Percentiles rank a stretch among this genome's conserved stretches.
These are phyloP conservation scores for Phytopythium helicoides DNA, from an alignment of 352 stramenopile genomes.

Conservation along the genomic window DNA sequence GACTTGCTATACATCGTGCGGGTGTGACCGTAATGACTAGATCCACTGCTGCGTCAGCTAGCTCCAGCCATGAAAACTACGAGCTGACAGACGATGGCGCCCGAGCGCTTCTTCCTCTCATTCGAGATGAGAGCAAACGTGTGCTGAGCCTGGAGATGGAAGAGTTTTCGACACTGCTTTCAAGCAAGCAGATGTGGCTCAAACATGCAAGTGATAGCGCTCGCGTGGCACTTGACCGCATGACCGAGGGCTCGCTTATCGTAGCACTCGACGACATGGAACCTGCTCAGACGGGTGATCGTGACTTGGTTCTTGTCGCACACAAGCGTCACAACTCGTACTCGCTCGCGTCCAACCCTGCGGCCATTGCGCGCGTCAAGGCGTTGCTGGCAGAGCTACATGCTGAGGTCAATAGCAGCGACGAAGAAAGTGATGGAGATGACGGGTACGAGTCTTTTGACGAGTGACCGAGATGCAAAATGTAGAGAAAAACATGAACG, in stretches of 20 bases:
- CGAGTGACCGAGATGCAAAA: constrained; percentile 27
- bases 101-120: constrained; percentile 48
- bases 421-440: constrained; percentile 58
- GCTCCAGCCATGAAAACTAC: neutral
- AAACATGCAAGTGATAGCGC: constrained; percentile 67
- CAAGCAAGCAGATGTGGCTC: constrained; percentile 72
- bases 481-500: neutral
- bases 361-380: constrained; percentile 67
- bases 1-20: constrained; percentile 60
- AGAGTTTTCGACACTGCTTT: constrained; percentile 62
- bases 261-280: constrained; percentile 82
- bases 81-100: constrained; percentile 70
- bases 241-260: constrained; percentile 58
- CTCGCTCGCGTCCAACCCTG: constrained; percentile 59
- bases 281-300: constrained; percentile 68
- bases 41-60: constrained; percentile 6
- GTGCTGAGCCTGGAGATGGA: constrained; percentile 58
- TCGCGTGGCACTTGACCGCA: constrained; percentile 39
- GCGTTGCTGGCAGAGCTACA: constrained; percentile 70
- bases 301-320: constrained; percentile 47
- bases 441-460: constrained; percentile 83
- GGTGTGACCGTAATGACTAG: constrained; percentile 47
- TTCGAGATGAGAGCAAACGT: constrained; percentile 27
- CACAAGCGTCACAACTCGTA: constrained; percentile 77
- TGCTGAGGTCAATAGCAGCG: constrained; percentile 18